Evolutionary conservation across 352 stramenopile genomes (phyloP).

Genomic region (Phytopythium vexans): DNA sequence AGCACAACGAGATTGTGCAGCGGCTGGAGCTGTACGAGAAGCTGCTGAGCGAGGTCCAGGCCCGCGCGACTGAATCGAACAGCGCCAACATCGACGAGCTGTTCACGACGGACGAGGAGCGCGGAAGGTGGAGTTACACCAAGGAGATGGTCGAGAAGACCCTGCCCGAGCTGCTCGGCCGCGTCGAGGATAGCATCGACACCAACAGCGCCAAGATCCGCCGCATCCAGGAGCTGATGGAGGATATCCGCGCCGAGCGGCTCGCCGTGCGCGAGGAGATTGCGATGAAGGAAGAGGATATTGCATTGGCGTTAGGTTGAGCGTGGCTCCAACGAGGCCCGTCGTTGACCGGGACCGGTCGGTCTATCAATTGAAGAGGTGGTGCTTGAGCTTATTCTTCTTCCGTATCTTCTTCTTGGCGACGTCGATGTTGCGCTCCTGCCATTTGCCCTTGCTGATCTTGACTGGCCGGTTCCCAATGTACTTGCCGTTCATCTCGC

Average conservation of each 20-base stretch:
- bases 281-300: constrained; percentile 52
- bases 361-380: constrained; percentile 56
- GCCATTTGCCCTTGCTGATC: constrained; percentile 94
- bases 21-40: constrained; percentile 43
- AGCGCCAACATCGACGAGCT: constrained; percentile 15
- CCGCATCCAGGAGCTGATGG: constrained; percentile 54
- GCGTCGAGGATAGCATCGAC: constrained; percentile 64
- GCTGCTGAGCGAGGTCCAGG: constrained; percentile 28
- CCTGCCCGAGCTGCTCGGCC: constrained; percentile 44
- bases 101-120: constrained; percentile 29
- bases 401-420: constrained; percentile 88
- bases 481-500: constrained; percentile 97
- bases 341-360: too few species aligned
- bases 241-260: constrained; percentile 43
- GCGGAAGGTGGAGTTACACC: constrained; percentile 38
- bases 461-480: constrained; percentile 93
- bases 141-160: constrained; percentile 51
- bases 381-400: constrained; percentile 74
- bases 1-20: constrained; percentile 49
- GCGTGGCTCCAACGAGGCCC: too few species aligned
- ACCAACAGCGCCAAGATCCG: constrained; percentile 57
- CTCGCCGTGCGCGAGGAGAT: constrained; percentile 60
- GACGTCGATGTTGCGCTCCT: constrained; percentile 92
- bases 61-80: constrained; percentile 10
- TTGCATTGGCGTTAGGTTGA: constrained; percentile 41